A percentile compares a stretch with the other conserved stretches of the same genome.
These are phyloP conservation scores for Alternaria gansuensis DNA, from an alignment of 2,329 filamentous ascomycete species.

Conservation along the genomic window DNA sequence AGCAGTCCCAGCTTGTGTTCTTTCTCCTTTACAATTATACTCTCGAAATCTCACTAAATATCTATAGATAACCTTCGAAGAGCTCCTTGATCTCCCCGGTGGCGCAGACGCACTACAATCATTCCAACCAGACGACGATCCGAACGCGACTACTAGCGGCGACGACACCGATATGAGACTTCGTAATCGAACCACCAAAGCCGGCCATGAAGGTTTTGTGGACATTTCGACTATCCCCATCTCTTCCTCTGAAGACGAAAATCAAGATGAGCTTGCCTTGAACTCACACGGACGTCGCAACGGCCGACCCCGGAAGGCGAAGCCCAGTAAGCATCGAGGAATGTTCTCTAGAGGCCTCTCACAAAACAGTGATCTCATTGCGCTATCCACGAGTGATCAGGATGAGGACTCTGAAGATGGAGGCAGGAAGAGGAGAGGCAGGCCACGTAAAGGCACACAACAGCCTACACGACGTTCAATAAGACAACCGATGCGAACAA, in stretches of 20 bases:
- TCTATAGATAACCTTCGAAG: slow-evolving; percentile 57
- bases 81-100: slow-evolving; percentile 57
- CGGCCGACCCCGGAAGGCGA: slow-evolving; percentile 22
- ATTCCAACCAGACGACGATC: slow-evolving; percentile 48
- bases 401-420: slow-evolving; percentile 33
- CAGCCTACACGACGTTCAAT: slow-evolving; percentile 44
- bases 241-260: slow-evolving; percentile 46
- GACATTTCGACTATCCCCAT: slow-evolving; percentile 43
- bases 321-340: slow-evolving; percentile 17
- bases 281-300: slow-evolving; percentile 26
- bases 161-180: slow-evolving; percentile 37
- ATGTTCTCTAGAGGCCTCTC: slow-evolving; percentile 30
- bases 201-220: slow-evolving; percentile 36
- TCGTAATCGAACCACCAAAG: slow-evolving; percentile 29
- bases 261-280: slow-evolving; percentile 26
- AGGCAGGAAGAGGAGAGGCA: slow-evolving; percentile 25
- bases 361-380: slow-evolving; percentile 21
- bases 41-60: slow-evolving; percentile 8
- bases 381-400: slow-evolving; percentile 36
- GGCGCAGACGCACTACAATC: slow-evolving; percentile 58
- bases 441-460: slow-evolving; percentile 28
- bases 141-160: slow-evolving; percentile 24
- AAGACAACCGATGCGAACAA: slow-evolving; percentile 29
- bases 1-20: not conserved
- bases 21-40: not conserved